Evolutionary conservation across 164 flowering plant genomes (phyloP).

Genomic region (Akebia trifoliata): DNA sequence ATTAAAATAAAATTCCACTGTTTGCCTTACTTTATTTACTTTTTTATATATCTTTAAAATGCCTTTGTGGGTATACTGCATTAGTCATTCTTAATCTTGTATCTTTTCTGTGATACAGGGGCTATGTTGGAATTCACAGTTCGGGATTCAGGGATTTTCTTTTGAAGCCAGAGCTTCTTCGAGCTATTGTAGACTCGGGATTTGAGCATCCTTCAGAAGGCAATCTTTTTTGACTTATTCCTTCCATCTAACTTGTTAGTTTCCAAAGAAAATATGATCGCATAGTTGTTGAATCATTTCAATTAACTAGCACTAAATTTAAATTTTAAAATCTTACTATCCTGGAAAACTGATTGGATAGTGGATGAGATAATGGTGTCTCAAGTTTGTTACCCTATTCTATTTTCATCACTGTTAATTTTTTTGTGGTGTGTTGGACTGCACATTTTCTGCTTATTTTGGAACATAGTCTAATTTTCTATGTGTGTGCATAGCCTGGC

Average conservation of each 20-base stretch:
- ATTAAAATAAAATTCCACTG: too few species aligned
- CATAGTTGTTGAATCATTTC: neutral
- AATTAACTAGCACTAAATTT: neutral
- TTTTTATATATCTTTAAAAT: neutral
- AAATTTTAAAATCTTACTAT: neutral
- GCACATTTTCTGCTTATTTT: too few species aligned
- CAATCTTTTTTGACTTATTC: constrained; percentile 15
- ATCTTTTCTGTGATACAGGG: constrained; percentile 38
- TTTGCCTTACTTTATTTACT: neutral
- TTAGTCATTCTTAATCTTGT: neutral
- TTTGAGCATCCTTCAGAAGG: constrained; percentile 99
- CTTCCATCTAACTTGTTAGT: neutral
- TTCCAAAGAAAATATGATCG: neutral
- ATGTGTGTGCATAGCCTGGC: too few species aligned
- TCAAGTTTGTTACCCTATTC: too few species aligned
- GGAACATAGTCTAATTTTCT: too few species aligned
- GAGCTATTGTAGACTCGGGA: constrained; percentile 94
- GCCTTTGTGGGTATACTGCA: neutral
- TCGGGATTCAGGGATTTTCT: constrained; percentile 98
- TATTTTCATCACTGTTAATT: too few species aligned
- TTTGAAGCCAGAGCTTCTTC: constrained; percentile 90
- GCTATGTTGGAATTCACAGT: constrained; percentile 96
- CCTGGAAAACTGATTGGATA: neutral
- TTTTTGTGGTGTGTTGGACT: too few species aligned
- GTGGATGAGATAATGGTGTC: neutral